A percentile compares a stretch with the other conserved stretches of the same genome.
phyloP scores from a whole-genome alignment of 257 asterid species.

The Pogostemon cablin region DNA sequence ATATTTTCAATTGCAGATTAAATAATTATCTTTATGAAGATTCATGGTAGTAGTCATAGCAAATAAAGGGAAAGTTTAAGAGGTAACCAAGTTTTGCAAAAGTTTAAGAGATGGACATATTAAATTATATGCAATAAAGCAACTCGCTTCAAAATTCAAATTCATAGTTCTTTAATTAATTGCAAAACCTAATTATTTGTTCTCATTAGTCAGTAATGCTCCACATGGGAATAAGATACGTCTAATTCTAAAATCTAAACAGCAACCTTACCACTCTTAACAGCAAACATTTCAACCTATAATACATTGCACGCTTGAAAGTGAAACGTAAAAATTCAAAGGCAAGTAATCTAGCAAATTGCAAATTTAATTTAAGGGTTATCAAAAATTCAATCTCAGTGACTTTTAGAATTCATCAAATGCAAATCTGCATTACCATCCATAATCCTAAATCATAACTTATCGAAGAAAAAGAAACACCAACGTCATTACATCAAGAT shows the following conservation, averaged over 20 bases:
- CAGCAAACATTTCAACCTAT: background rate
- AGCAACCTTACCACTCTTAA: background rate
- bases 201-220: slow-evolving; percentile 4
- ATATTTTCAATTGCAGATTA: too few species aligned
- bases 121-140: background rate
- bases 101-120: too few species aligned
- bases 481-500: background rate
- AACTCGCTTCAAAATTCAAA: background rate
- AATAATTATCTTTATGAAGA: too few species aligned
- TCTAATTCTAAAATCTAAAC: background rate
- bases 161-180: background rate
- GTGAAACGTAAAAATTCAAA: too few species aligned
- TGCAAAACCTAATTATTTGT: background rate
- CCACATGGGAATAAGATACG: background rate
- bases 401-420: background rate
- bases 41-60: too few species aligned
- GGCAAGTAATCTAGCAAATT: background rate
- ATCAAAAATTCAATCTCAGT: too few species aligned
- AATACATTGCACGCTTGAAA: too few species aligned
- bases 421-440: slow-evolving; percentile 3
- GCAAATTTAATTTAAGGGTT: slow-evolving; percentile 3
- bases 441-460: background rate
- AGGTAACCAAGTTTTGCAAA: too few species aligned
- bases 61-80: too few species aligned
- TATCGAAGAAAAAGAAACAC: background rate